phyloP scores from a whole-genome alignment of 192 early-diverging fungal species.

The Coemansia sp. region DNA sequence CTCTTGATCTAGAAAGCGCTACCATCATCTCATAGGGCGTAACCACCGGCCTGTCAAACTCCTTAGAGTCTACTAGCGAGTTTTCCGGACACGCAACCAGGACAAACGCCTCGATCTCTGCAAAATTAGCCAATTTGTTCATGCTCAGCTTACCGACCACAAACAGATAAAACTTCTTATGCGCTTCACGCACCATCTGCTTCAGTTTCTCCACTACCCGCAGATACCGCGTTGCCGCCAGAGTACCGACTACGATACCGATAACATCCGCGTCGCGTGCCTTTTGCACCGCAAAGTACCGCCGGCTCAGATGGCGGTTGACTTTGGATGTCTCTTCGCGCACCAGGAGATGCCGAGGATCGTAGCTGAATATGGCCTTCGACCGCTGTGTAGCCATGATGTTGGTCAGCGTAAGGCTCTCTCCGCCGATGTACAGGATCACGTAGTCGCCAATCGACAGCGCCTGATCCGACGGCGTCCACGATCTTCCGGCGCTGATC shows the following conservation, averaged over 20 bases:
- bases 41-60: slow-evolving; percentile 89
- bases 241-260: slow-evolving; percentile 94
- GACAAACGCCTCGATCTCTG: slow-evolving; percentile 91
- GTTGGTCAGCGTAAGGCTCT: slow-evolving; percentile 82
- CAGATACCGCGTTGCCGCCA: slow-evolving; percentile 89
- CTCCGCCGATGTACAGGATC: slow-evolving; percentile 82
- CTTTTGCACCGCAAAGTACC: slow-evolving; percentile 85
- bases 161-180: slow-evolving; percentile 83
- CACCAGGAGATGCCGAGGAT: slow-evolving; percentile 58
- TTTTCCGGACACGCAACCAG: slow-evolving; percentile 95
- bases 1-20: slow-evolving; percentile 58
- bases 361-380: slow-evolving; percentile 64
- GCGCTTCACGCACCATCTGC: slow-evolving; percentile 64
- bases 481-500: slow-evolving; percentile 54
- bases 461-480: slow-evolving; percentile 50
- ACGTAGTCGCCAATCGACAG: slow-evolving; percentile 61
- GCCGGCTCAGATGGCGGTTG: slow-evolving; percentile 61
- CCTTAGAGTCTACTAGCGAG: slow-evolving; percentile 84
- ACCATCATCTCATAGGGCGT: slow-evolving; percentile 91
- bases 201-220: slow-evolving; percentile 81
- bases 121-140: slow-evolving; percentile 95
- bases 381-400: slow-evolving; percentile 74
- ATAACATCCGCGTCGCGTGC: slow-evolving; percentile 90
- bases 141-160: slow-evolving; percentile 94
- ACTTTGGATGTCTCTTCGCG: slow-evolving; percentile 60